Evolutionary conservation across 306 rosid genomes (phyloP).

Genomic region (Cicer pinnatifidum): DNA sequence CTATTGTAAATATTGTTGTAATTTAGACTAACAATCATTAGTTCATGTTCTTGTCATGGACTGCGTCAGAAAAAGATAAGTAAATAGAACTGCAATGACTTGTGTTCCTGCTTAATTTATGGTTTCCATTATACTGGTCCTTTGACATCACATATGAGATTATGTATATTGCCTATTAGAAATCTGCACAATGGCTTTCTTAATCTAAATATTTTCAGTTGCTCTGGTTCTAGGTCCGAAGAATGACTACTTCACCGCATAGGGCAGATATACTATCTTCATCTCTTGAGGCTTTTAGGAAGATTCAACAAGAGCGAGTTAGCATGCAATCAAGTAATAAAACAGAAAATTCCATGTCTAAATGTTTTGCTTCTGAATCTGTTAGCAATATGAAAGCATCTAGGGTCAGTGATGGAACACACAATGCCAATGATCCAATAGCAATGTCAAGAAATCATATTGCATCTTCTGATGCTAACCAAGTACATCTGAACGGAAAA

Average conservation of each 20-base stretch:
- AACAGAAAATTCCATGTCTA: slow-evolving; percentile 51
- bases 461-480: slow-evolving; percentile 53
- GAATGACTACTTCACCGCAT: slow-evolving; percentile 96
- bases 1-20: slow-evolving; percentile 30
- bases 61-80: slow-evolving; percentile 7
- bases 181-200: slow-evolving; percentile 42
- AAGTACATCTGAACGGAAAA: slow-evolving; percentile 49
- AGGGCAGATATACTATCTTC: slow-evolving; percentile 97
- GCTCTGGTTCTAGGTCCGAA: slow-evolving; percentile 74
- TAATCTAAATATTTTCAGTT: slow-evolving; percentile 44
- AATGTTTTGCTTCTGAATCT: slow-evolving; percentile 54
- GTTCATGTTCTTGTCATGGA: slow-evolving; percentile 15
- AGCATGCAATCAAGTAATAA: slow-evolving; percentile 53
- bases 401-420: slow-evolving; percentile 46
- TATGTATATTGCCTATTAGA: slow-evolving; percentile 28
- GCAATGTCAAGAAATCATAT: slow-evolving; percentile 53
- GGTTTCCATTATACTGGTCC: slow-evolving; percentile 18
- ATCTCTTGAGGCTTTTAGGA: slow-evolving; percentile 95
- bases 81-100: slow-evolving; percentile 10
- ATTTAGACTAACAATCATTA: slow-evolving; percentile 35
- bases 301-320: slow-evolving; percentile 89
- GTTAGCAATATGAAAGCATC: slow-evolving; percentile 46
- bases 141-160: slow-evolving; percentile 40
- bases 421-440: slow-evolving; percentile 48
- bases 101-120: slow-evolving; percentile 43